Percentiles rank a stretch among this genome's conserved stretches.
Conservation (phyloP, 768 basidiomycete genomes). For the Pholiota microspora region DNA sequence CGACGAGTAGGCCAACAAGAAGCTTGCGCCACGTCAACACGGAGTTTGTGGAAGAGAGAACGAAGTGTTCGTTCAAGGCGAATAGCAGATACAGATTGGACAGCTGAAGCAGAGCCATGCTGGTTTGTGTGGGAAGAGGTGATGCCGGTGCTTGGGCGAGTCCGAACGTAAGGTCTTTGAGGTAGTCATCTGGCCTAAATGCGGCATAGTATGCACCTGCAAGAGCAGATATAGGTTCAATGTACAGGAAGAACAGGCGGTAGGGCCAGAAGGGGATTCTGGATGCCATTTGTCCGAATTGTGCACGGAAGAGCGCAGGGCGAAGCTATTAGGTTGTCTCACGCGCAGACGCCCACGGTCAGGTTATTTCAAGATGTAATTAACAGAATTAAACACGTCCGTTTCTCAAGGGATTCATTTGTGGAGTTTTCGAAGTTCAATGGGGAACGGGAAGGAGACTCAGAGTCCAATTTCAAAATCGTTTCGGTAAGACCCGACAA, state of each 20-base stretch:
- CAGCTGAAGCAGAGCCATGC: constrained; percentile 44
- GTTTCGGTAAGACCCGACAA: no score
- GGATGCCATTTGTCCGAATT: constrained; percentile 3
- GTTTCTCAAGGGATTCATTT: neutral
- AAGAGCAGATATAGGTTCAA: constrained; percentile 50
- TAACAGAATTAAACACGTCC: neutral
- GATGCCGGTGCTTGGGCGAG: constrained; percentile 11
- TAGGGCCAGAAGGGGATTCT: constrained; percentile 25
- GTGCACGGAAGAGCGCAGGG: no score
- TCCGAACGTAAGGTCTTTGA: constrained; percentile 30
- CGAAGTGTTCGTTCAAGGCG: constrained; percentile 48
- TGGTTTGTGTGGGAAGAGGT: constrained; percentile 22
- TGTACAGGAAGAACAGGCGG: constrained; percentile 46
- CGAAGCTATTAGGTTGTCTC: neutral
- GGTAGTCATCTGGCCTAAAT: constrained; percentile 33
- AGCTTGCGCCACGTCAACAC: constrained; percentile 41
- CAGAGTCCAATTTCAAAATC: no score
- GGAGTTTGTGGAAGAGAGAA: constrained; percentile 41
- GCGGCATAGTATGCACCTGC: constrained; percentile 49
- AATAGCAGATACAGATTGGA: constrained; percentile 52
- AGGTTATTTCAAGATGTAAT: neutral
- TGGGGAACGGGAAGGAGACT: no score
- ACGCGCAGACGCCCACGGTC: neutral
- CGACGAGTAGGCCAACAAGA: constrained; percentile 41
- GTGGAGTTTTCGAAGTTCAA: neutral